These are phyloP conservation scores for Yamadazyma endophytica DNA, from an alignment of 805 yeast species.

Conservation along the genomic window DNA sequence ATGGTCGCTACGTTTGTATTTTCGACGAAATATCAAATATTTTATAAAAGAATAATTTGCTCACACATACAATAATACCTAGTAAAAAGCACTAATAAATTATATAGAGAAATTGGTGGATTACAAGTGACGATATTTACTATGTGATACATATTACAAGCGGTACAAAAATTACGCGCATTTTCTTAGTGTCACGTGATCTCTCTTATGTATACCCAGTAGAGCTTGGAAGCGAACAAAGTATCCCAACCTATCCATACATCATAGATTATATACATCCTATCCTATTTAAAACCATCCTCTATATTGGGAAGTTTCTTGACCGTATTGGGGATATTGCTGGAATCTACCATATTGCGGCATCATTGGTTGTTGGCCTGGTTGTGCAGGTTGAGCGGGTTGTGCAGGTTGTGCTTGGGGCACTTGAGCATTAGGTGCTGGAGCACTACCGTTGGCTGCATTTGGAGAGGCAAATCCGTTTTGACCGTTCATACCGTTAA, in stretches of 20 bases:
- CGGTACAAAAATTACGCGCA: too few species aligned
- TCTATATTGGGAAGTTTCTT: slow-evolving; percentile 39
- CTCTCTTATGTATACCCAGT: background rate
- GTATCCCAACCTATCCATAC: too few species aligned
- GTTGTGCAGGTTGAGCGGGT: slow-evolving; percentile 13
- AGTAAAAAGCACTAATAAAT: too few species aligned
- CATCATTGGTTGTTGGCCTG: slow-evolving; percentile 29
- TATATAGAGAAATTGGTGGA: too few species aligned
- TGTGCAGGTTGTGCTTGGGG: slow-evolving; percentile 10
- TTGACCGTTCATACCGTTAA: slow-evolving; percentile 13
- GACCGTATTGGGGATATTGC: slow-evolving; percentile 45
- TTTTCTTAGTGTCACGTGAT: too few species aligned
- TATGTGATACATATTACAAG: slow-evolving; percentile 8
- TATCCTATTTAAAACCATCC: slow-evolving; percentile 40
- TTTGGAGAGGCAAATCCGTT: slow-evolving; percentile 9
- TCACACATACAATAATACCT: too few species aligned
- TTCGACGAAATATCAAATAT: too few species aligned
- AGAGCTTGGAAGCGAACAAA: too few species aligned
- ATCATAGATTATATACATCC: too few species aligned
- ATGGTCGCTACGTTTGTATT: too few species aligned
- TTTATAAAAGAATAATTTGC: too few species aligned
- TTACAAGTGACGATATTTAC: slow-evolving; percentile 10
- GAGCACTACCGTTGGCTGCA: slow-evolving; percentile 7
- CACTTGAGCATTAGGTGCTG: slow-evolving; percentile 8
- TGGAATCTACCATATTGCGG: slow-evolving; percentile 45